Base-by-base conservation (phyloP, 1,139 yeast genomes). In the Blastobotrys raffinosifermentans region DNA sequence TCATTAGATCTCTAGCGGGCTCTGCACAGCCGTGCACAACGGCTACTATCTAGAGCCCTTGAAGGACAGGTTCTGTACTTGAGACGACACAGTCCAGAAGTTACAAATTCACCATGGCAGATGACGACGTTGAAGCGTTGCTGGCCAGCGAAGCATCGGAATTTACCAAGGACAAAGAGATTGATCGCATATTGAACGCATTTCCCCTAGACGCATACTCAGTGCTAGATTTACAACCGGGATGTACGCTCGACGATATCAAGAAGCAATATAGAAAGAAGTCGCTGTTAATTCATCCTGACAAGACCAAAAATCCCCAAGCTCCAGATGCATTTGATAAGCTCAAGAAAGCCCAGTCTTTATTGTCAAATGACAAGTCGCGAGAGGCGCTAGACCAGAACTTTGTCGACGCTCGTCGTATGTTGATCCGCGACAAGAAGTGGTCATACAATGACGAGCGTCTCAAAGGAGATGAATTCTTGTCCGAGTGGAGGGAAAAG, bases 211-310 rank as follows among this genome's bases (percentile, higher is more conserved):
- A 80, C 51, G 67, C 75, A 32, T 77, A 76, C 52, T 67, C 76
- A 2, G 65, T 80, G 2, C 58, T 80, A 19, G 77, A 72, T 32
- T 59, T 78, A 2, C 71, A 68, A 39, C 81, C 82, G 0, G 69
- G 72, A n/a, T 49, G 64, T 43, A 43, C 66, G 39, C 32, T 54
- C 34, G 38, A 50, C 22, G 61, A 60, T 32, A 67, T 77, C 38
- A 72, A 69, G 44, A 71, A 66, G 43, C 51, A 63, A 29, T 80
- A 71, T 52, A 58, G 86, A 25, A 71, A 69, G 55, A 78, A 76
- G 54, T 76, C 85, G 6, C 59, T 79, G 29, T 57, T 77, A 43
- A 75, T 80, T 26, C 89, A 80, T 54, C 89, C 89, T 0, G 89
- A 80, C 53, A 79, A 78, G 49, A 68, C 75, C 2, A 57, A 61